A percentile compares a stretch with the other conserved stretches of the same genome.
Conservation (phyloP, 78 protist genomes). For the Cavenderia fasciculata region DNA sequence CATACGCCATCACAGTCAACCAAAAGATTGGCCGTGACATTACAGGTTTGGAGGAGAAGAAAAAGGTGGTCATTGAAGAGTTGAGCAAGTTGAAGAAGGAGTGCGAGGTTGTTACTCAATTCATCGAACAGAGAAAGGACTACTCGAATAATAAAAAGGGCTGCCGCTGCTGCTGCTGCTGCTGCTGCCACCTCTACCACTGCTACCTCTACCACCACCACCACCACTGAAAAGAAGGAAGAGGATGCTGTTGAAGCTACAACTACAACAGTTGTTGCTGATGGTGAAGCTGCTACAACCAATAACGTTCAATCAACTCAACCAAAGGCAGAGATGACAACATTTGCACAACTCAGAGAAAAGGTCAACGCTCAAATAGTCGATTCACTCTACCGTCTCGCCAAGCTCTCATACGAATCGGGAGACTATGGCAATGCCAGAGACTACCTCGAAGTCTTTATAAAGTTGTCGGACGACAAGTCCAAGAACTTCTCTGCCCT, state of each 20-base stretch:
- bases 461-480: constrained; percentile 35
- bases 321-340: neutral
- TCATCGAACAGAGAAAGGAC: constrained; percentile 48
- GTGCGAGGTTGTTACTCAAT: constrained; percentile 44
- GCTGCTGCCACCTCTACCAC: constrained; percentile 15
- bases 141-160: constrained; percentile 22
- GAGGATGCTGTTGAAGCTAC: neutral
- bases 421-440: constrained; percentile 60
- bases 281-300: too few relatives aligned
- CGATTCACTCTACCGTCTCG: constrained; percentile 33
- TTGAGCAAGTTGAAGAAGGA: constrained; percentile 7
- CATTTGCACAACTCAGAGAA: constrained; percentile 18
- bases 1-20: constrained; percentile 27
- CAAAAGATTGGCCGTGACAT: constrained; percentile 44
- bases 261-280: neutral
- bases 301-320: too few relatives aligned
- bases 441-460: constrained; percentile 49
- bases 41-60: constrained; percentile 25
- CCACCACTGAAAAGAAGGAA: neutral
- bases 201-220: neutral
- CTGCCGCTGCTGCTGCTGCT: neutral
- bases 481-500: constrained; percentile 74
- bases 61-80: constrained; percentile 31
- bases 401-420: constrained; percentile 41
- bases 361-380: constrained; percentile 49